Evolutionary conservation across 495 filamentous ascomycete genomes (phyloP).

Genomic region (Antarctomyces pellizariae): DNA sequence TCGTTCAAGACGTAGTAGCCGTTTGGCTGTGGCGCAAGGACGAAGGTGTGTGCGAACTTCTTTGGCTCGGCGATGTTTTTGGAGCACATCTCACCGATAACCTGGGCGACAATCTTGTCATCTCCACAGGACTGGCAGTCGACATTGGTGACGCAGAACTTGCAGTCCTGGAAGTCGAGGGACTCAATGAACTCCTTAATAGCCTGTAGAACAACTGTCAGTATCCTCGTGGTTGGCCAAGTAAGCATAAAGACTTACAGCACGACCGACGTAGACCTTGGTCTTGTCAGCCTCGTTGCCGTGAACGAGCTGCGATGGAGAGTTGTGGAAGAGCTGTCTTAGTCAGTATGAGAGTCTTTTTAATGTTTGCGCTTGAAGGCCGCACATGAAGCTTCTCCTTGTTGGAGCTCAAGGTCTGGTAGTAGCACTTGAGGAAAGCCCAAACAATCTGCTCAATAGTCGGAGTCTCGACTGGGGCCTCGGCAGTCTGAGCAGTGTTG

Average conservation of each 20-base stretch:
- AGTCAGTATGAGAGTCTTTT: constrained; percentile 7
- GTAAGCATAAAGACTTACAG: constrained; percentile 28
- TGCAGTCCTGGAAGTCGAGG: constrained; percentile 89
- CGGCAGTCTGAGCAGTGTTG: no score
- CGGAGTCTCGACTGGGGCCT: no score
- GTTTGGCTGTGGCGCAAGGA: constrained; percentile 84
- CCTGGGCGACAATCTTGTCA: constrained; percentile 83
- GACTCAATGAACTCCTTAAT: constrained; percentile 87
- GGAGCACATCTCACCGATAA: constrained; percentile 94
- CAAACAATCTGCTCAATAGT: constrained; percentile 96
- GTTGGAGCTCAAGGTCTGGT: constrained; percentile 82
- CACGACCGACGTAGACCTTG: constrained; percentile 59
- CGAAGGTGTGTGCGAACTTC: constrained; percentile 97
- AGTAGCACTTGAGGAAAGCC: constrained; percentile 99
- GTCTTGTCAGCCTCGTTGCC: constrained; percentile 73
- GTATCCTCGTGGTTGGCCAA: constrained; percentile 4
- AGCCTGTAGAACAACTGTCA: constrained; percentile 27
- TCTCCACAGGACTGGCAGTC: constrained; percentile 86
- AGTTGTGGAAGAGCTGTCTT: constrained; percentile 53
- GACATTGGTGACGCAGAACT: constrained; percentile 93
- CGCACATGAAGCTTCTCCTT: constrained; percentile 75
- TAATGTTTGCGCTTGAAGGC: not conserved
- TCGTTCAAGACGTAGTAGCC: constrained; percentile 98
- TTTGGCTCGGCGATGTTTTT: constrained; percentile 67
- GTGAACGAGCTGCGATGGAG: constrained; percentile 60